Percentiles rank a stretch among this genome's conserved stretches.
Evolutionary conservation across 495 filamentous ascomycete species (phyloP).

Genomic region (Daldinia vernicosa): DNA sequence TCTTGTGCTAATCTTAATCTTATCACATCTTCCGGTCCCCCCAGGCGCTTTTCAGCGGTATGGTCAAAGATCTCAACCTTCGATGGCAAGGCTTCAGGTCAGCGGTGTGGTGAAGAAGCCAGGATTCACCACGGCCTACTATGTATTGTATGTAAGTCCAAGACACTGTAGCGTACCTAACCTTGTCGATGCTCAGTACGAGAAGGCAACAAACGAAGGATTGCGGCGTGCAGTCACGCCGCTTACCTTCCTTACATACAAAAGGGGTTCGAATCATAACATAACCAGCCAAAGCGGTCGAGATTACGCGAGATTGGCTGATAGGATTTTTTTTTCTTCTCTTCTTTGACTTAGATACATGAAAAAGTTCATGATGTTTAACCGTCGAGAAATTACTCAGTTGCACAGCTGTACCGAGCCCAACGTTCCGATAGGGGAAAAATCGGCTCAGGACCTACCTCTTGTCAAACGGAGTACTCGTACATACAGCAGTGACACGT

Average conservation of each 20-base stretch:
- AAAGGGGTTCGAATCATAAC: background rate
- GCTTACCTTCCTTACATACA: background rate
- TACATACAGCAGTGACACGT: background rate
- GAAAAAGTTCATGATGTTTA: background rate
- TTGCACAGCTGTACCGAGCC: background rate
- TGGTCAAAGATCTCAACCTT: background rate
- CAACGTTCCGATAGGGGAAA: background rate
- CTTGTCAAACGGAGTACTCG: background rate
- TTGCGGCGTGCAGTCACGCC: background rate
- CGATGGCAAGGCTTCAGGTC: background rate
- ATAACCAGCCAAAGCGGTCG: background rate
- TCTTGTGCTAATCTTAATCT: too few species aligned
- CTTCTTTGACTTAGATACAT: background rate
- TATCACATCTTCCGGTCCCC: background rate
- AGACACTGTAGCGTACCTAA: background rate
- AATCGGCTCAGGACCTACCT: background rate
- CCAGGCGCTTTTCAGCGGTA: background rate
- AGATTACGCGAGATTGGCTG: background rate
- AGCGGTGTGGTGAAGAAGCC: background rate
- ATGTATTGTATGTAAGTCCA: too few species aligned
- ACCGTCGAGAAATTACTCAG: background rate
- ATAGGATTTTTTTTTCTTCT: background rate
- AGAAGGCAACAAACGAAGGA: background rate
- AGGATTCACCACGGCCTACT: background rate
- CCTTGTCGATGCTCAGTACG: background rate